Base-by-base conservation (phyloP, 2,329 filamentous ascomycete genomes). In the Monilinia laxa region DNA sequence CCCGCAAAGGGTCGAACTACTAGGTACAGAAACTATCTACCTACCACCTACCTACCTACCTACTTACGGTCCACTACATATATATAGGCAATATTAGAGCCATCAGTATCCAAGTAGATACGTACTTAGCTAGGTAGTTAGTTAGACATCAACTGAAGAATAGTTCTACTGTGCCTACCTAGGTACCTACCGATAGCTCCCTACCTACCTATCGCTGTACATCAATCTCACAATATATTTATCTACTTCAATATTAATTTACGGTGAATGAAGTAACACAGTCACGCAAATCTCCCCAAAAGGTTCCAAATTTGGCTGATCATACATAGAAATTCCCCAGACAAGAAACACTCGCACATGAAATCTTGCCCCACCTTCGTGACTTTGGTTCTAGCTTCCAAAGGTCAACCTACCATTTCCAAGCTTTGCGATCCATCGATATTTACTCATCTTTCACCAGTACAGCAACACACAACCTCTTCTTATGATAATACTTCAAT, bases 341-440 rank as follows among this genome's bases (percentile, higher is more conserved):
- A 40, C 12, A 5, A 23, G 47, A 49, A 35, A 60, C 47, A 20
- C 35, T 11, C 47, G n/a, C 45, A 62, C 16, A 25, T 42, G 47
- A 52, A 62, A 38, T 53, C 7, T 51, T 65, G 47, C 64, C 64
- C 64, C 62, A 64, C 56, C 55, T 65, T 65, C 63, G 35, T 65
- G 47, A 65, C 56, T 60, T 65, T 42, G 10, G 45, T 52, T 59
- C 64, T 49, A 64, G 63, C 64, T 65, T 65, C 40, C 56, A 31
- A 40, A 54, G 18, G 42, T 54, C 60, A 54, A 54, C 60, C 49
- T 35, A 35, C 47, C 28, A 38, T 51, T 60, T 62, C 49, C 49
- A 63, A 63, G 60, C n/a, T 54, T 64, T 47, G 40, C 62, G 51
- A 64, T 45, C 23, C 40, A 42, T 42, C 62, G 38, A n/a, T 54